These are phyloP conservation scores for Globisporangium spiculum DNA, from an alignment of 352 stramenopile species.

Conservation along the genomic window DNA sequence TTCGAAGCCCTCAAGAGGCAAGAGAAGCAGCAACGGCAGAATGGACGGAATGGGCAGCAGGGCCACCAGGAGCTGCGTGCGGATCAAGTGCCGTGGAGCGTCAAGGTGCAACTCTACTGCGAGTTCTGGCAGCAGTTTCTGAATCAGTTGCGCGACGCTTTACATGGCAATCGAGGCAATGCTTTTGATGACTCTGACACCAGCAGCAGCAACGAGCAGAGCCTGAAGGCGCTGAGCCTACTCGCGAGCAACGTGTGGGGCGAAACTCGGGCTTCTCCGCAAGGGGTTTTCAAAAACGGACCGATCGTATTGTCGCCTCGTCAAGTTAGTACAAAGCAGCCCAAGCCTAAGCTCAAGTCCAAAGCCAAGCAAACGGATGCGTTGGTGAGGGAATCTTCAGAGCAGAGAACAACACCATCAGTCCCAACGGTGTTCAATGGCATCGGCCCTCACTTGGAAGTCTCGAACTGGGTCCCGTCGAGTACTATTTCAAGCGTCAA, in stretches of 20 bases:
- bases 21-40: not conserved
- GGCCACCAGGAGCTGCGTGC: too few species aligned
- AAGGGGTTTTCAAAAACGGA: not conserved
- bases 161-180: not conserved
- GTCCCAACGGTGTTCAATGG: too few species aligned
- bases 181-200: not conserved
- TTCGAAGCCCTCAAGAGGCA: not conserved
- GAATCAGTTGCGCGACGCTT: not conserved
- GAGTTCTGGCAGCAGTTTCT: slow-evolving; percentile 18
- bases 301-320: slow-evolving; percentile 5
- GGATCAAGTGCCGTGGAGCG: not conserved
- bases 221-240: not conserved
- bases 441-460: too few species aligned
- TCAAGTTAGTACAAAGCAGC: not conserved
- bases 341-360: not conserved
- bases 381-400: too few species aligned
- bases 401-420: too few species aligned
- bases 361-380: too few species aligned
- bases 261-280: not conserved
- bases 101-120: slow-evolving; percentile 15
- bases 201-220: not conserved
- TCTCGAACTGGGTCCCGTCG: too few species aligned
- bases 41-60: not conserved
- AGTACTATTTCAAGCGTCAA: too few species aligned
- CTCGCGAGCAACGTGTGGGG: slow-evolving; percentile 13